Base-by-base conservation (phyloP, 495 filamentous ascomycete species). In the Trichocladium antarcticum region DNA sequence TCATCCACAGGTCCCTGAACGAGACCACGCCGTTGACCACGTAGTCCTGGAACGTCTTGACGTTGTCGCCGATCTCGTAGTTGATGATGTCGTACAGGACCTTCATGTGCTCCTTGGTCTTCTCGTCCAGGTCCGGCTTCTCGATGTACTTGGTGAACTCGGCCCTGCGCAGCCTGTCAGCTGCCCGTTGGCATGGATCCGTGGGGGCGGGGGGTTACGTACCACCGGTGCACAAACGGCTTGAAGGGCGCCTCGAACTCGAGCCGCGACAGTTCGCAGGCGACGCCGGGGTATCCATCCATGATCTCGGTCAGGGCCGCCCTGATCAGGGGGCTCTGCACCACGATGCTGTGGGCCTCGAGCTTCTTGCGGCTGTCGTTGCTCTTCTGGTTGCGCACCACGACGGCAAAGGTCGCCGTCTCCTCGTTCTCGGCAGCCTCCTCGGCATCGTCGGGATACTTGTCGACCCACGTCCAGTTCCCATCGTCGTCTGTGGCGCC, bases 161-260 rank as follows among this genome's bases (percentile, higher is more conserved):
- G 4, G 68, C 56, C 52, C 52, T 55, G 47, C 9, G 5, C n/a
- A 43, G 6, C n/a, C n/a, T 28, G 43, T 53, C 5, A 45, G 39
- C 29, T 15, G 40, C 1, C 19, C 27, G 22, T 6, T 5, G 24
- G 37, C 38, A 16, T 37, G 36, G 17, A 1, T 16, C 8, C 3
- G 24, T 27, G 24, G 24, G n/a, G 31, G 17, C 7, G 31, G 2
- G 11, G 31, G 1, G 17, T n/a, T 11, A 27, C 52, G n/a, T 50
- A 55, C 83, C 83, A 87, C 19, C 82, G 73, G 62, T 86, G 78
- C 32, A 86, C 75, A 32, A 86, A 75, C 0, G 78, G 76, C 58
- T 76, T 62, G 59, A 85, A 85, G 0, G 77, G 78, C 0, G 68
- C 68, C 15, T 60, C 60, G 56, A 85, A 83, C 39, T 77, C 74